Percentiles rank a stretch among this genome's conserved stretches.
Conservation (phyloP, 106 monocot genomes). For the Dendrobium huoshanense region DNA sequence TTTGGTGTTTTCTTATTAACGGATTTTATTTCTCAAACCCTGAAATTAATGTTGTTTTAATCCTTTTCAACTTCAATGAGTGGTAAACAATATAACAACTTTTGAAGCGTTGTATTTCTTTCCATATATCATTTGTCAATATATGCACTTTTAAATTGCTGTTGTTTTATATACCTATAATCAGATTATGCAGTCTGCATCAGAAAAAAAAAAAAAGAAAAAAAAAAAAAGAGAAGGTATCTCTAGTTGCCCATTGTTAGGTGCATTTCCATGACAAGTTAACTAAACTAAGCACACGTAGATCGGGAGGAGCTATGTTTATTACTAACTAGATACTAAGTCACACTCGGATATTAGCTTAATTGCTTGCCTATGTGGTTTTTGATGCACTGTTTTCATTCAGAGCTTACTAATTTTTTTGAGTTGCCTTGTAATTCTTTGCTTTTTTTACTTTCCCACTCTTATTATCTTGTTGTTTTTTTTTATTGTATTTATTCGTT, state of each 20-base stretch:
- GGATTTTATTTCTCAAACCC: not conserved
- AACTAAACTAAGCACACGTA: not conserved
- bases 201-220: not conserved
- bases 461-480: not conserved
- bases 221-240: not conserved
- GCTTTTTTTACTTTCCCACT: not conserved
- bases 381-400: too few relatives aligned
- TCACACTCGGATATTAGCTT: too few relatives aligned
- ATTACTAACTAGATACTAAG: not conserved
- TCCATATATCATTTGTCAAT: not conserved
- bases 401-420: too few relatives aligned
- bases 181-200: not conserved
- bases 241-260: not conserved
- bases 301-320: not conserved
- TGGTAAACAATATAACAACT: not conserved
- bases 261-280: not conserved
- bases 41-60: not conserved
- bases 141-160: not conserved
- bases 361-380: too few relatives aligned
- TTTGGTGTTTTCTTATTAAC: not conserved
- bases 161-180: not conserved
- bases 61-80: not conserved
- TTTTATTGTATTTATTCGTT: not conserved
- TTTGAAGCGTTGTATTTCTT: not conserved
- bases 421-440: not conserved